Evolutionary conservation across 1,139 yeast species (phyloP), one percentile per base, ranked within the genome.

Genomic region (Taiozyma sp.): DNA sequence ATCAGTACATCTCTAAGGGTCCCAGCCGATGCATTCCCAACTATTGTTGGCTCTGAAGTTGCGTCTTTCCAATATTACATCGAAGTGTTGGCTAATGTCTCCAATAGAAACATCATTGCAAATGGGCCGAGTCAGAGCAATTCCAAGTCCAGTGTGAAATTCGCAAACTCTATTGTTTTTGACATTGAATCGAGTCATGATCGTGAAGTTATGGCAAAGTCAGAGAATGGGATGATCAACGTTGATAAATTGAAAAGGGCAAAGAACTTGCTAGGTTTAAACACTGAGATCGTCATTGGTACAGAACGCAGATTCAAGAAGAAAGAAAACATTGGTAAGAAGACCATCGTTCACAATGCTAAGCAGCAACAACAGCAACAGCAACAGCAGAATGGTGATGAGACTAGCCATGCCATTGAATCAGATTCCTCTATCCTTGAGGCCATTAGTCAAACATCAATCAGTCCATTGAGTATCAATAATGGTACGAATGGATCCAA

Each of bases 11-110:
- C 81, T 46, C 69, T 91, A 27, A 73, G 84, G 55, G 83, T 91
- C 0, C 97, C 97, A 0, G 81, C 88, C 0, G 97, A 91, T 60
- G 83, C 89, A 1, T 89, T 91, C 65, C 96, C 97, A 0, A 87
- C 96, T 0, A 86, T 90, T 14, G 77, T 80, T 42, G 88, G 88
- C 2, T 81, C 89, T 54, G 84, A 84, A 1, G 71, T 85, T 48
- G 90, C 90, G 6, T 79, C 91, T 3, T 91, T 91, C 67, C 95
- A 88, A 62, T 91, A 91, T 65, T 88, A 87, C 63, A 73, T 91
- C 19, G 97, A 91, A 65, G 93, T 87, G 1, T 76, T 90, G 51
- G 81, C 87, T 27, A 91, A 90, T 62, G 70, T 91, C 38, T 77
- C 84, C 3, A 78, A 76, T 43, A 75, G 76, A 45, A 73, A 70